Evolutionary conservation across 1,139 yeast genomes (phyloP).

Genomic region (Yamadazyma conglobata): DNA sequence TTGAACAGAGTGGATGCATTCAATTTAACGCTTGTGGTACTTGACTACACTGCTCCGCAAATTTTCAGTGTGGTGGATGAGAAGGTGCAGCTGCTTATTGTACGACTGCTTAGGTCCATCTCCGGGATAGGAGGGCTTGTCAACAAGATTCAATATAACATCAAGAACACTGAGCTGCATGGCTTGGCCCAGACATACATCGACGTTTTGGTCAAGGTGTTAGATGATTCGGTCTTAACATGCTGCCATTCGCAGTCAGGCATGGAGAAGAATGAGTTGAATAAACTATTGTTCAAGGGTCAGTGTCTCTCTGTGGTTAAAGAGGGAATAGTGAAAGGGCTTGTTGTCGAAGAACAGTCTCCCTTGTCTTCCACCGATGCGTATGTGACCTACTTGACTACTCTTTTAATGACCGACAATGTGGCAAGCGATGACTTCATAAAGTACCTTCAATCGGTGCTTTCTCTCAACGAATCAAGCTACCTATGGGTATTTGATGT

Average conservation of each 20-base stretch:
- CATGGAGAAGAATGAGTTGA: constrained; percentile 29
- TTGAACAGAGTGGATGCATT: constrained; percentile 1
- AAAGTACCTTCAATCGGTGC: constrained; percentile 22
- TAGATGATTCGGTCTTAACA: constrained; percentile 20
- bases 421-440: constrained; percentile 13
- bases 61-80: constrained; percentile 4
- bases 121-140: constrained; percentile 5
- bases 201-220: constrained; percentile 15
- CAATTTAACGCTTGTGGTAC: constrained; percentile 15
- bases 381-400: constrained; percentile 21
- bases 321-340: constrained; percentile 18
- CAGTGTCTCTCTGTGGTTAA: constrained; percentile 20
- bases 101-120: background rate
- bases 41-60: constrained; percentile 32
- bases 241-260: too few species aligned
- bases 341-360: constrained; percentile 5
- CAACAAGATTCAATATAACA: constrained; percentile 2
- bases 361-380: constrained; percentile 19
- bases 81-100: constrained; percentile 1
- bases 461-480: constrained; percentile 20
- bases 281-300: constrained; percentile 38
- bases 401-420: constrained; percentile 14
- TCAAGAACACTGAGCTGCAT: background rate
- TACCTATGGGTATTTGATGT: constrained; percentile 20
- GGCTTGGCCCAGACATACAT: constrained; percentile 7